A percentile compares a stretch with the other conserved stretches of the same genome.
Conservation (phyloP, 2,329 filamentous ascomycete species). For the Pseudocercospora pini-densiflorae region DNA sequence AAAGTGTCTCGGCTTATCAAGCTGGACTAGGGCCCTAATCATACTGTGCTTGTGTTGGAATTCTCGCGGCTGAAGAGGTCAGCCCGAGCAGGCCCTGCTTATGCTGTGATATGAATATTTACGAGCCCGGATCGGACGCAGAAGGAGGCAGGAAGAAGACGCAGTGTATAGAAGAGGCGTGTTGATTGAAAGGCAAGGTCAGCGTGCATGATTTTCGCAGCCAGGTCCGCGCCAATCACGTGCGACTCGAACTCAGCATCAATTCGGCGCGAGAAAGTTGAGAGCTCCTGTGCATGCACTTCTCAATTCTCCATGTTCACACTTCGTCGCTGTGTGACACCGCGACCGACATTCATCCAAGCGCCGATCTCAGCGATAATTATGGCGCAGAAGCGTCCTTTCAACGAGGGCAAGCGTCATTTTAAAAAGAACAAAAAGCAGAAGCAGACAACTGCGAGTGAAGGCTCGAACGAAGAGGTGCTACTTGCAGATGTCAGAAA, state of each 20-base stretch:
- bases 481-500: slow-evolving; percentile 51
- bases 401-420: slow-evolving; percentile 44
- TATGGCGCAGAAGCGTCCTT: slow-evolving; percentile 43
- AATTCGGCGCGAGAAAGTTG: not conserved
- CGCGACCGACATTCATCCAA: not conserved
- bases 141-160: too few species aligned
- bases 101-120: too few species aligned
- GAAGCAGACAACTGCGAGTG: slow-evolving; percentile 47
- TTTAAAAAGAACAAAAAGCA: slow-evolving; percentile 54
- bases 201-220: not conserved
- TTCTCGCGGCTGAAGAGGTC: too few species aligned
- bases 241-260: not conserved
- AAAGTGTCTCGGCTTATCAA: too few species aligned
- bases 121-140: too few species aligned
- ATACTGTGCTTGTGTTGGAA: too few species aligned
- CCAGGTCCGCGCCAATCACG: slow-evolving; percentile 9
- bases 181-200: too few species aligned
- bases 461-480: slow-evolving; percentile 56
- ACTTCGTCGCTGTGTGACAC: slow-evolving; percentile 16
- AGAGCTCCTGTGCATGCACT: not conserved
- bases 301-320: slow-evolving; percentile 11
- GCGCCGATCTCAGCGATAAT: slow-evolving; percentile 1
- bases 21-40: too few species aligned
- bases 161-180: too few species aligned
- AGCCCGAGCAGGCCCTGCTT: too few species aligned